A percentile compares a stretch with the other conserved stretches of the same genome.
phyloP scores from a whole-genome alignment of 2,329 filamentous ascomycete species.

The Clarireedia monteithiana region DNA sequence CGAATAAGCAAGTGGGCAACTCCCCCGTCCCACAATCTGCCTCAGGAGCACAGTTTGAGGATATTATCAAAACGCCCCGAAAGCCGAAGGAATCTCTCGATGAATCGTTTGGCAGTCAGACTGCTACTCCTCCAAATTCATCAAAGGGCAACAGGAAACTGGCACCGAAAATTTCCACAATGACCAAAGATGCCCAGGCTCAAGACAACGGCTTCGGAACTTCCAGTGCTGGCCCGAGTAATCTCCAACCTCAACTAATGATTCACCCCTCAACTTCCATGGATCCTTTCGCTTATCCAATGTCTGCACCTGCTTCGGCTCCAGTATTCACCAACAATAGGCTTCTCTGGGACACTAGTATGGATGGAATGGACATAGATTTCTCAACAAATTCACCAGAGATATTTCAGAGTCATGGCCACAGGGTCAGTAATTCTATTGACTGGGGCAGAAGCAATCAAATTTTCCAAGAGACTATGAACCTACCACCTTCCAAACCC shows the following conservation, averaged over 20 bases:
- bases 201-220: conserved; percentile 23
- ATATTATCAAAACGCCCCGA: conserved; percentile 33
- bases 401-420: conserved; percentile 26
- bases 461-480: conserved; percentile 42
- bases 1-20: conserved; percentile 49
- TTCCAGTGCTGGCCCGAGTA: conserved; percentile 10
- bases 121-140: conserved; percentile 53
- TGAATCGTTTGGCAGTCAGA: conserved; percentile 36
- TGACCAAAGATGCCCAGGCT: conserved; percentile 26
- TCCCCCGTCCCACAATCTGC: conserved; percentile 39
- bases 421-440: conserved; percentile 43
- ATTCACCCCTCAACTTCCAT: conserved; percentile 40
- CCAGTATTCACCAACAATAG: conserved; percentile 37
- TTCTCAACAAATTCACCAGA: conserved; percentile 36
- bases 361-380: conserved; percentile 53
- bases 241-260: conserved; percentile 40
- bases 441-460: conserved; percentile 51
- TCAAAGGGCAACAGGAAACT: conserved; percentile 49
- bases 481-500: conserved; percentile 14
- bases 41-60: conserved; percentile 22
- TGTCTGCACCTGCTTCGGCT: conserved; percentile 48
- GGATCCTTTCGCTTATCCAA: conserved; percentile 52
- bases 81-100: conserved; percentile 31
- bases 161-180: conserved; percentile 33
- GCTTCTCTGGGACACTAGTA: conserved; percentile 46